These are phyloP conservation scores for Termitomyces sp. DNA, from an alignment of 768 basidiomycete genomes.

Conservation along the genomic window DNA sequence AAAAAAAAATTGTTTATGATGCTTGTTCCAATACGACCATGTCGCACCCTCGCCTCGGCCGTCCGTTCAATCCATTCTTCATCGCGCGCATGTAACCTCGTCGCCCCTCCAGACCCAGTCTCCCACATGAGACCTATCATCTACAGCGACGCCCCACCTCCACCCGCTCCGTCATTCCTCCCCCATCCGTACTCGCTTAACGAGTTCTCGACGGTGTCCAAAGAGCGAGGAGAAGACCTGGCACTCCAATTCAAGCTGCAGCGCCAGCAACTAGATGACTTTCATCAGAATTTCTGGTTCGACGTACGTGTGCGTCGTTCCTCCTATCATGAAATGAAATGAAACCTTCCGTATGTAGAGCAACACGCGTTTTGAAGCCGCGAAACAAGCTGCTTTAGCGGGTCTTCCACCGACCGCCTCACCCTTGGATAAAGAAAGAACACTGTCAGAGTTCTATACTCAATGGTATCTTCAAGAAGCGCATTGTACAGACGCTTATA, in stretches of 20 bases:
- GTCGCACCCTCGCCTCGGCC: background rate
- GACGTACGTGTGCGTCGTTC: constrained; percentile 49
- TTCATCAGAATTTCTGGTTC: constrained; percentile 78
- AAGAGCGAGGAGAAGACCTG: constrained; percentile 32
- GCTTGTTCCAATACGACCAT: constrained; percentile 14
- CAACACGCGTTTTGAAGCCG: constrained; percentile 76
- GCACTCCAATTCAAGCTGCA: constrained; percentile 71
- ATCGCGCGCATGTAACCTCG: constrained; percentile 24
- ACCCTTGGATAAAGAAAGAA: constrained; percentile 56
- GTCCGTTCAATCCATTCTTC: constrained; percentile 24
- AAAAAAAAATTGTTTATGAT: constrained; percentile 12
- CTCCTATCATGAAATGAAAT: background rate
- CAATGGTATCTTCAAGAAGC: constrained; percentile 74
- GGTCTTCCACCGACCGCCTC: constrained; percentile 51
- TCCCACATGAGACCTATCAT: constrained; percentile 79
- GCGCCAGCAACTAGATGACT: constrained; percentile 67
- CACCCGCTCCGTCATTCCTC: constrained; percentile 29
- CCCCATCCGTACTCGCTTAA: constrained; percentile 75
- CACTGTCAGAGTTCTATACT: constrained; percentile 68
- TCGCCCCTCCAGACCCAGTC: constrained; percentile 74
- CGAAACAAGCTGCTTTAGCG: constrained; percentile 53
- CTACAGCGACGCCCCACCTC: constrained; percentile 55
- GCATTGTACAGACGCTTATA: constrained; percentile 53
- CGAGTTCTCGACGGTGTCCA: constrained; percentile 51
- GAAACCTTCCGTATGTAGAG: constrained; percentile 41